These are phyloP conservation scores for Phaseolus coccineus DNA, from an alignment of 331 rosid genomes.

Conservation along the genomic window DNA sequence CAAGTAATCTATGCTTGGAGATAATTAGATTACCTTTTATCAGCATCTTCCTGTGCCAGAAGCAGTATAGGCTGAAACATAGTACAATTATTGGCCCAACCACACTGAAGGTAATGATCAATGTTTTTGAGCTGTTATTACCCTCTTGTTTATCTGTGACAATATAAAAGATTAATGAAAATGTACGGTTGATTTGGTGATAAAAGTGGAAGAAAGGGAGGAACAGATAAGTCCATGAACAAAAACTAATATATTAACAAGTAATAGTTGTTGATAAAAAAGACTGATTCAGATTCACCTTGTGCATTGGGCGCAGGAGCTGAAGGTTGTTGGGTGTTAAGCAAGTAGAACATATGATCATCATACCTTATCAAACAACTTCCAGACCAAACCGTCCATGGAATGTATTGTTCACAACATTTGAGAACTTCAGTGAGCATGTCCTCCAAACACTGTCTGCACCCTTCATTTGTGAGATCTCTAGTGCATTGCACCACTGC, in stretches of 20 bases:
- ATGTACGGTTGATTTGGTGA: too few species aligned
- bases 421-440: background rate
- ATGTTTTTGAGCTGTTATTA: background rate
- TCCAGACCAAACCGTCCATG: background rate
- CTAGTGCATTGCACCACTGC: background rate
- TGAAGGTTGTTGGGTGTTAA: background rate
- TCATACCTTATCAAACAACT: background rate
- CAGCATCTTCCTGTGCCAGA: constrained; percentile 20
- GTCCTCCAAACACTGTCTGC: background rate
- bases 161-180: background rate
- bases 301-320: background rate
- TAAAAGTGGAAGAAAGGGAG: too few species aligned
- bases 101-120: constrained; percentile 33
- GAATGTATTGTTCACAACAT: background rate
- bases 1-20: background rate
- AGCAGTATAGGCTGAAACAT: constrained; percentile 20
- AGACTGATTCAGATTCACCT: background rate
- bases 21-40: constrained; percentile 23
- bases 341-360: background rate
- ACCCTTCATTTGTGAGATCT: background rate
- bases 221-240: too few species aligned
- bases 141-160: constrained; percentile 20
- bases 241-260: too few species aligned
- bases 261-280: too few species aligned
- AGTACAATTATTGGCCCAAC: constrained; percentile 32